Evolutionary conservation across 177 flowering plant genomes (phyloP), one percentile per base, ranked within the genome.

Genomic region (Vitis hybrid): DNA sequence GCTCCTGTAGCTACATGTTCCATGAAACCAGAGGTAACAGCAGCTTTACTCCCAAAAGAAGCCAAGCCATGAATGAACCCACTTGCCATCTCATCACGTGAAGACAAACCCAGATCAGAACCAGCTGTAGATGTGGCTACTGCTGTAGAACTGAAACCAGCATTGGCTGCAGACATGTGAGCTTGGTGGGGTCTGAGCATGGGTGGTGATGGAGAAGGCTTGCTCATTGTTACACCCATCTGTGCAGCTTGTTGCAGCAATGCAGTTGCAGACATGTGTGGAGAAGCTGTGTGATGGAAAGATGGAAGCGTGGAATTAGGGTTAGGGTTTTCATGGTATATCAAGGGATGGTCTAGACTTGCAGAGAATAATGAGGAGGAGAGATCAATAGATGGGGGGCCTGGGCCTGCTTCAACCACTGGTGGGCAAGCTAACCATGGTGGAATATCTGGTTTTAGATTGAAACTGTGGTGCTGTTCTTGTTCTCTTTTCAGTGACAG

Each of bases 161-260:
- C 13, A 2, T 16, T 31, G 11, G 54, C 20, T 45, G 48, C 69
- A 70, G 77, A 67, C 87, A 83, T 79, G 86, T 81, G 87, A 83
- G 55, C 63, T 8, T 75, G 85, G 77, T 78, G 84, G 81, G 84
- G 78, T 64, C 73, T 72, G 16, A 72, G 61, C 73, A 76, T 45
- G 26, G 74, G 65, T 14, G 79, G 58, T 13, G 82, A 68, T 7
- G 81, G 64, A 68, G 39, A 71, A 65, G 64, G 55, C 39, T 68
- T 79, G 80, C 86, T 83, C 80, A 82, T 81, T 51, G 84, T 83
- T 65, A 87, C 83, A 56, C 97, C 97, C 85, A 90, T 89, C 72
- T 86, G 87, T 8, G 97, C 85, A 73, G 97, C 97, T 68, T 89
- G 87, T 65, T 90, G 97, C 63, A 90, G 85, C 79, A 90, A 78